Percentiles rank a stretch among this genome's conserved stretches.
These are phyloP conservation scores for Eucalyptus cladocalyx DNA, from an alignment of 345 rosid genomes.

Conservation along the genomic window DNA sequence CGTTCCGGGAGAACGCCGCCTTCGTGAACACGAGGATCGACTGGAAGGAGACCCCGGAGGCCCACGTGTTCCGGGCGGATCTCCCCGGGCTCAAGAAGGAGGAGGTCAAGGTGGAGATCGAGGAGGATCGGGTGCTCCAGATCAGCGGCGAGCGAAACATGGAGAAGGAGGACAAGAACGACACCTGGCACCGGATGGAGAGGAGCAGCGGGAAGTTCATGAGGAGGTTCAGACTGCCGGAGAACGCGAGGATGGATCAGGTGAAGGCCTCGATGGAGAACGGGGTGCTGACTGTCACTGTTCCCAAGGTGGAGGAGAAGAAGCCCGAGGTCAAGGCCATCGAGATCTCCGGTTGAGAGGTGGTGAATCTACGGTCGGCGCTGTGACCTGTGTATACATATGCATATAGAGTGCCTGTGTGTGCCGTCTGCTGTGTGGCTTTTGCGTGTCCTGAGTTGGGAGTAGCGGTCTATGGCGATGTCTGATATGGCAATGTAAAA, in stretches of 20 bases:
- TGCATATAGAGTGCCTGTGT: background rate
- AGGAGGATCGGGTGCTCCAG: slow-evolving; percentile 15
- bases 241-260: slow-evolving; percentile 1
- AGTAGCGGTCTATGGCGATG: background rate
- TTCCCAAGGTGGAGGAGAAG: slow-evolving; percentile 10
- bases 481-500: background rate
- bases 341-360: background rate
- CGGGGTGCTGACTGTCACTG: slow-evolving; percentile 9
- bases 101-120: slow-evolving; percentile 10
- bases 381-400: background rate
- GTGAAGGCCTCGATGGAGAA: slow-evolving; percentile 15
- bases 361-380: background rate
- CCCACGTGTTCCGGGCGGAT: slow-evolving; percentile 11
- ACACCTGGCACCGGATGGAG: slow-evolving; percentile 12
- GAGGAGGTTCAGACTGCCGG: slow-evolving; percentile 14
- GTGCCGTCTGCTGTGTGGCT: background rate
- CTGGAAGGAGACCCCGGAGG: slow-evolving; percentile 17
- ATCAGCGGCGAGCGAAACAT: slow-evolving; percentile 9
- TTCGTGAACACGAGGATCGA: slow-evolving; percentile 1
- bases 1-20: background rate
- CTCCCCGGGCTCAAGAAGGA: slow-evolving; percentile 20
- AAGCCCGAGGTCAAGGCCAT: slow-evolving; percentile 2
- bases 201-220: slow-evolving; percentile 12
- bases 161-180: slow-evolving; percentile 18
- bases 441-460: background rate